phyloP scores from a whole-genome alignment of 2,329 filamentous ascomycete species.

The Alternaria conjuncta region DNA sequence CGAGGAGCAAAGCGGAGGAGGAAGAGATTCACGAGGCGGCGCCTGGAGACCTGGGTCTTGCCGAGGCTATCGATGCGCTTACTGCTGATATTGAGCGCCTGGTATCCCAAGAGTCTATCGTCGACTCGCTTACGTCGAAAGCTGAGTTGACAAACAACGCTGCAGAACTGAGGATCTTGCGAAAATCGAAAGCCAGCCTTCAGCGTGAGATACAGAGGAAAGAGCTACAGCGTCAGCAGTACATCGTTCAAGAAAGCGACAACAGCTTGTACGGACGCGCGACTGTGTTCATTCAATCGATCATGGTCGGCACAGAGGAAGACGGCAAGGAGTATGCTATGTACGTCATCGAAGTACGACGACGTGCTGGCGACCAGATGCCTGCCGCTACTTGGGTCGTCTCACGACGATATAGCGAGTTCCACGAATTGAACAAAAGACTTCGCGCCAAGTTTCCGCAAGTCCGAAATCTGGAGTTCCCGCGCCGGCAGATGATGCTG shows the following conservation, averaged over 20 bases:
- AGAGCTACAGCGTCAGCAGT: conserved; percentile 94
- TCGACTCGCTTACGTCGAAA: conserved; percentile 90
- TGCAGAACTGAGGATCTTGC: conserved; percentile 86
- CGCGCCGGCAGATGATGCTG: conserved; percentile 89
- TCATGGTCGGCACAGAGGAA: conserved; percentile 89
- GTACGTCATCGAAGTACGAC: conserved; percentile 89
- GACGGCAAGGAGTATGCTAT: conserved; percentile 93
- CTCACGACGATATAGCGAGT: conserved; percentile 93
- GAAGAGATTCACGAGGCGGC: conserved; percentile 94
- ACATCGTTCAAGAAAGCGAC: conserved; percentile 96
- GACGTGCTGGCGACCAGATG: conserved; percentile 93
- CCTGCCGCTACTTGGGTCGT: conserved; percentile 94
- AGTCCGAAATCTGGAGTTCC: conserved; percentile 89
- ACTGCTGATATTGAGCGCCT: conserved; percentile 90
- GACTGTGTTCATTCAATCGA: conserved; percentile 86
- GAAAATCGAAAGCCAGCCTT: conserved; percentile 92
- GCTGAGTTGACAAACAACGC: conserved; percentile 97
- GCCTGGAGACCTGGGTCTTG: conserved; percentile 89
- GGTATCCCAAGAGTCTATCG: conserved; percentile 83
- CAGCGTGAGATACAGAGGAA: conserved; percentile 92
- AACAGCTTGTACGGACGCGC: conserved; percentile 95
- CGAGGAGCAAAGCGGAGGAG: conserved; percentile 66
- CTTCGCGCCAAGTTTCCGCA: conserved; percentile 84
- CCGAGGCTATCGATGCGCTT: conserved; percentile 89
- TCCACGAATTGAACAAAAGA: conserved; percentile 91